Percentiles rank a stretch among this genome's conserved stretches.
phyloP scores from a whole-genome alignment of 176 grass and related monocot genomes.

The Secale cereale region DNA sequence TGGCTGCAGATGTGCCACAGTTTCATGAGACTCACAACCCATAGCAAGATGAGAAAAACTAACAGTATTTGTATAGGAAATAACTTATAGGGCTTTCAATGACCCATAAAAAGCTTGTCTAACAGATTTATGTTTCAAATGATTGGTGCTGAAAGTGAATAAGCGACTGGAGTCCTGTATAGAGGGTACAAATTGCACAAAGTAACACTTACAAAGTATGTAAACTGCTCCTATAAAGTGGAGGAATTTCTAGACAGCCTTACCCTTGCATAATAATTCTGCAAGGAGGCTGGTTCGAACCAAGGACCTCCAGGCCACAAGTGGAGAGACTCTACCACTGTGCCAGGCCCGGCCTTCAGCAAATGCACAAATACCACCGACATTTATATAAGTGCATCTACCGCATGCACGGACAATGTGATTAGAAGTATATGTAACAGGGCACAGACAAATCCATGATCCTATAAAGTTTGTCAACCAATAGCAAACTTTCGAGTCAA shows the following conservation, averaged over 20 bases:
- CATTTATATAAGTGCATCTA: neutral
- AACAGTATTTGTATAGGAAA: neutral
- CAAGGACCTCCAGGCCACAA: no score
- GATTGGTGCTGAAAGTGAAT: neutral
- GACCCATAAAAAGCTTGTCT: neutral
- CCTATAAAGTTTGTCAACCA: slow-evolving; percentile 12
- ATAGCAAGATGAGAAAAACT: neutral
- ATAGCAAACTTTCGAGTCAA: slow-evolving; percentile 3
- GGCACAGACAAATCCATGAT: slow-evolving; percentile 4
- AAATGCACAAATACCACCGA: neutral
- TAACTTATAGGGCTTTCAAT: neutral
- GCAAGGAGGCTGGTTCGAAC: no score
- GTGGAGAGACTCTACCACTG: no score
- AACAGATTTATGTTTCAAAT: slow-evolving; percentile 1
- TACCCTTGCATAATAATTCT: no score
- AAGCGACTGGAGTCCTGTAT: neutral
- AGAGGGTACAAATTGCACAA: neutral
- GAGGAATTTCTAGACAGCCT: neutral
- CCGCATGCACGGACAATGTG: neutral
- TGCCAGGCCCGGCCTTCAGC: no score
- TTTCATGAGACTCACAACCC: neutral
- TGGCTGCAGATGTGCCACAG: neutral
- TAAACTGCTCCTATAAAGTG: neutral
- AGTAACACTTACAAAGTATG: neutral
- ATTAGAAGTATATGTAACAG: neutral